Evolutionary conservation across 306 rosid genomes (phyloP), one percentile per base, ranked within the genome.

Genomic region (Arachis hypogaea): DNA sequence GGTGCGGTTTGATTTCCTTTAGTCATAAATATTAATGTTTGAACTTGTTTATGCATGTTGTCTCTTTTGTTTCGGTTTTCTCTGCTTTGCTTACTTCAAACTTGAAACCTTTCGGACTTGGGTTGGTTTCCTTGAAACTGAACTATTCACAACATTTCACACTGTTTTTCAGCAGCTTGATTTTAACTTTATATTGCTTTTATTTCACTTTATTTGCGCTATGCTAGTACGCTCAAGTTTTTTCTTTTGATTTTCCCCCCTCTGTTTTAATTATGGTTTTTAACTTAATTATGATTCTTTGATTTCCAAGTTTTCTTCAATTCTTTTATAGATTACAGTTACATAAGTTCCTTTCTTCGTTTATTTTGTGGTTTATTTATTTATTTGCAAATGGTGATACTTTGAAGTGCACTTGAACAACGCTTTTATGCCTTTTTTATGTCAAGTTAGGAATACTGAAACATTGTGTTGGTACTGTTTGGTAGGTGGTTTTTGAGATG

Each of bases 401-500:
- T 62, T 61, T 67, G 38, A 57, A 12, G 64, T 67, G 66, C 40
- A 47, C 33, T 60, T 68, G 42, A 43, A 5, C 5, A 12, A 47
- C 55, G 71, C 71, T 70, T 70, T 65, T 10, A 55, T 56, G 71
- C 67, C 64, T 65, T 8, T 41, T 50, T 30, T 45, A 59, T 67
- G 66, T 52, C 12, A 7, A 56, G 9, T 75, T 6, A 61, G 58
- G 56, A 63, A 63, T 11, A 45, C 52, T 63, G 60, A 59, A 59
- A 64, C n/a, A 51, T 60, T 63, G 29, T 41, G 45, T 65, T 75
- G n/a, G 4, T 66, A 28, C 75, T 66, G n/a, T 83, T 79, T 80
- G 41, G 76, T 55, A 82, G 82, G 80, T 77, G 7, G 61, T 73
- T 54, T 73, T 71, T 66, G 75, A 78, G 43, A 84, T 81, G 88